A percentile compares a stretch with the other conserved stretches of the same genome.
Evolutionary conservation across 1,284 basidiomycete genomes (phyloP).

Genomic region (Mrakiaceae sp.): DNA sequence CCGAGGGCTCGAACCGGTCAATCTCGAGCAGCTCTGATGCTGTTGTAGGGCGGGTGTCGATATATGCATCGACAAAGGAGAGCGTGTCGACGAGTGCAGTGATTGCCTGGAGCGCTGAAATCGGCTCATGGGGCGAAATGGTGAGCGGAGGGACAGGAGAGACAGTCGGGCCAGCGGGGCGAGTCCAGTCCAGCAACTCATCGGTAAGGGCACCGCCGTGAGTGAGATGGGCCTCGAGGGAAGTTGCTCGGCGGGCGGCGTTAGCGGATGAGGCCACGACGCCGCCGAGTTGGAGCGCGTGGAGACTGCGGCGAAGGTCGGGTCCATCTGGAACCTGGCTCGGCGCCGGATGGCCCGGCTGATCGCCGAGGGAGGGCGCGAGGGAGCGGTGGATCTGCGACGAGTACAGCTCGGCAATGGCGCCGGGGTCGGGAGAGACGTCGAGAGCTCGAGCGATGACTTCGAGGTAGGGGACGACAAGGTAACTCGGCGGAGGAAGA

Average conservation of each 20-base stretch:
- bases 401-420: slow-evolving; percentile 10
- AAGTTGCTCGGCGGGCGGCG: too few species aligned
- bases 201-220: slow-evolving; percentile 23
- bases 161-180: neutral
- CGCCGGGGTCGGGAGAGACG: slow-evolving; percentile 31
- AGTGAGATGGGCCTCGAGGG: too few species aligned
- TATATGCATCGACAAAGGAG: slow-evolving; percentile 44
- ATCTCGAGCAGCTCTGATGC: slow-evolving; percentile 35
- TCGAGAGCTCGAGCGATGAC: slow-evolving; percentile 38
- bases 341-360: slow-evolving; percentile 34
- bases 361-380: slow-evolving; percentile 28
- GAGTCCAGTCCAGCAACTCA: slow-evolving; percentile 18
- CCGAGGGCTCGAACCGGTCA: slow-evolving; percentile 31
- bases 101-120: neutral
- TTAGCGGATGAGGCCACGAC: too few species aligned
- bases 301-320: slow-evolving; percentile 52
- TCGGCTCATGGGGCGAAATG: neutral
- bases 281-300: slow-evolving; percentile 44
- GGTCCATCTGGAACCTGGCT: slow-evolving; percentile 33
- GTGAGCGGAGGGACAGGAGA: neutral
- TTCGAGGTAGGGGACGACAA: slow-evolving; percentile 63
- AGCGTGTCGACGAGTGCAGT: slow-evolving; percentile 20
- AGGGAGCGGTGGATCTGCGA: slow-evolving; percentile 10
- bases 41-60: slow-evolving; percentile 36
- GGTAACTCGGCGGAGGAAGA: slow-evolving; percentile 44